These are phyloP conservation scores for Arabidopsis hybrid DNA, from an alignment of 441 rosid genomes.

Conservation along the genomic window DNA sequence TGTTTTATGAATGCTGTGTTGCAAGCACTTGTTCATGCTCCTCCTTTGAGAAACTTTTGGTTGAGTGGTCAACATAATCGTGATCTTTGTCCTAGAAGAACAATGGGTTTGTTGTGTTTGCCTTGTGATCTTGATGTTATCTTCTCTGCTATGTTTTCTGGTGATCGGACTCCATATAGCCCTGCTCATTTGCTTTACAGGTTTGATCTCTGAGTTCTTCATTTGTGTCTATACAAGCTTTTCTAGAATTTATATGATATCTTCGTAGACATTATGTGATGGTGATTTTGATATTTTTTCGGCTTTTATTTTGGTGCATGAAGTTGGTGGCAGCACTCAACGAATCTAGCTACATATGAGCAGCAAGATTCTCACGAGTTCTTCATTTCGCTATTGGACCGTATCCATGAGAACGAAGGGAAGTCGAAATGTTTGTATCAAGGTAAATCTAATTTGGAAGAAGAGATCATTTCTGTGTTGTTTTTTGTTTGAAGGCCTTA, in stretches of 20 bases:
- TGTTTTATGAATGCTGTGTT: conserved; percentile 90
- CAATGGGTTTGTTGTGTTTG: conserved; percentile 63
- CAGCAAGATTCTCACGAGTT: conserved; percentile 95
- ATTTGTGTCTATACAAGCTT: conserved; percentile 6
- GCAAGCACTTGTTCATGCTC: conserved; percentile 88
- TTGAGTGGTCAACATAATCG: conserved; percentile 69
- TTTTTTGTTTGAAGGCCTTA: too few relatives aligned
- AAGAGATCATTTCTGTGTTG: too few relatives aligned
- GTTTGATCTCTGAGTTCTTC: conserved; percentile 42
- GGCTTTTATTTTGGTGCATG: conserved; percentile 21
- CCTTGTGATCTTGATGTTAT: conserved; percentile 70
- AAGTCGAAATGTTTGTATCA: conserved; percentile 56
- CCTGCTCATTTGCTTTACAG: conserved; percentile 94
- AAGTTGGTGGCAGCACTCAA: conserved; percentile 96
- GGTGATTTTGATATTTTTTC: conserved; percentile 49
- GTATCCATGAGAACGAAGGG: conserved; percentile 78
- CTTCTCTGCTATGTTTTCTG: conserved; percentile 74
- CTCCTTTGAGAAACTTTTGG: conserved; percentile 78
- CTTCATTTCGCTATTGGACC: conserved; percentile 81
- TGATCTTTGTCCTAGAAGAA: conserved; percentile 61
- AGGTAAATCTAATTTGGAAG: conserved; percentile 49
- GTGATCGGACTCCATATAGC: conserved; percentile 77
- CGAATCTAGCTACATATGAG: conserved; percentile 78
- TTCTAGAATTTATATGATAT: conserved; percentile 12
- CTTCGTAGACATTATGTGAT: conserved; percentile 30